These are phyloP conservation scores for Copromyces sp. DNA, from an alignment of 495 filamentous ascomycete genomes.

Conservation along the genomic window DNA sequence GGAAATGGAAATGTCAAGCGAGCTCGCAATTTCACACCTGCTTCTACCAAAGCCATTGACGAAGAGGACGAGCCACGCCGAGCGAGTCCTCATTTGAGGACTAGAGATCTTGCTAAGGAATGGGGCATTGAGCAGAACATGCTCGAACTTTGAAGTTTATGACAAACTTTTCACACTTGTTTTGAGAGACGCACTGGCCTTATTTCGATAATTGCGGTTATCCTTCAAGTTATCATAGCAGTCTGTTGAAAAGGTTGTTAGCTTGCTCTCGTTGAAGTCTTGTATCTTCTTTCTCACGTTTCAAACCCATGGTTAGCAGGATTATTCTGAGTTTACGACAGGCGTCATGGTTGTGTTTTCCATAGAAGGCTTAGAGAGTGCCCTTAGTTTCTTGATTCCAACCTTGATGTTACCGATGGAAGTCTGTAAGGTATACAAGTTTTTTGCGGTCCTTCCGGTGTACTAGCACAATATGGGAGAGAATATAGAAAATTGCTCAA, in stretches of 20 bases:
- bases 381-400: background rate
- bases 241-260: background rate
- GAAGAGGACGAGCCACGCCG: constrained; percentile 28
- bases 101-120: constrained; percentile 2
- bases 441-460: background rate
- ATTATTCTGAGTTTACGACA: background rate
- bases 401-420: background rate
- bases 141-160: background rate
- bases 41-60: constrained; percentile 30
- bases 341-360: background rate
- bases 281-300: background rate
- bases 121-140: background rate
- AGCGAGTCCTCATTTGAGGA: constrained; percentile 20
- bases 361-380: background rate
- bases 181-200: background rate
- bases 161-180: background rate
- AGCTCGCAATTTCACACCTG: constrained; percentile 34
- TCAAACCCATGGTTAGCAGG: background rate
- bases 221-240: background rate
- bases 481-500: background rate
- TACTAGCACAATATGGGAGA: background rate
- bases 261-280: background rate
- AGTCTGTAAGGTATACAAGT: background rate
- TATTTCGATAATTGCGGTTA: background rate
- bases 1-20: constrained; percentile 23